These are phyloP conservation scores for Penicillium sp. DNA, from an alignment of 2,329 filamentous ascomycete species.

Conservation along the genomic window DNA sequence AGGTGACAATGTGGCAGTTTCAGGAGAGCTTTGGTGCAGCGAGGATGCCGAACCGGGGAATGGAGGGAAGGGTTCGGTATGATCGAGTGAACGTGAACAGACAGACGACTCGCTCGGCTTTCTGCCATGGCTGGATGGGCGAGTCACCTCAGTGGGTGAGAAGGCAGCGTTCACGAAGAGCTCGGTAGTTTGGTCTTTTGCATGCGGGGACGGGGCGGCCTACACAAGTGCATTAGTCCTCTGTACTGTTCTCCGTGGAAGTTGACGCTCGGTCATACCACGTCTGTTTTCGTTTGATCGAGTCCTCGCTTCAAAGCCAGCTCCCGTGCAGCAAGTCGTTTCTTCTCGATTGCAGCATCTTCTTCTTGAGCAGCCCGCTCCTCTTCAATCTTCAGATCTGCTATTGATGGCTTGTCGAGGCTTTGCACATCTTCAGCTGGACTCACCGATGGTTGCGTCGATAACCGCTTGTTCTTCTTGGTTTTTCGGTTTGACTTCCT, in stretches of 20 bases:
- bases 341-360: conserved; percentile 54
- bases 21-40: conserved; percentile 3
- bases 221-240: conserved; percentile 8
- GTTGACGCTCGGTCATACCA: conserved; percentile 24
- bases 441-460: conserved; percentile 26
- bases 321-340: conserved; percentile 54
- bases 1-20: conserved; percentile 6
- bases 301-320: conserved; percentile 57
- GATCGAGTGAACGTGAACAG: conserved; percentile 14
- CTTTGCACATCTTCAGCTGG: conserved; percentile 30
- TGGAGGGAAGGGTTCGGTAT: conserved; percentile 36
- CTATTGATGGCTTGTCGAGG: conserved; percentile 48
- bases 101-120: conserved; percentile 15
- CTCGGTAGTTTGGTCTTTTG: conserved; percentile 4
- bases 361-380: conserved; percentile 53
- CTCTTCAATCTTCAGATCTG: conserved; percentile 59
- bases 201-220: conserved; percentile 9
- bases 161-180: conserved; percentile 4
- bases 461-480: conserved; percentile 34
- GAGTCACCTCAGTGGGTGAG: conserved; percentile 9
- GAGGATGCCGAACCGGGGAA: conserved; percentile 17
- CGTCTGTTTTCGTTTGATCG: conserved; percentile 21
- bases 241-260: neutral
- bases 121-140: conserved; percentile 1
- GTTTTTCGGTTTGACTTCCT: conserved; percentile 42